Conservation (phyloP, 805 yeast species). For the Saturnispora zaruensis region DNA sequence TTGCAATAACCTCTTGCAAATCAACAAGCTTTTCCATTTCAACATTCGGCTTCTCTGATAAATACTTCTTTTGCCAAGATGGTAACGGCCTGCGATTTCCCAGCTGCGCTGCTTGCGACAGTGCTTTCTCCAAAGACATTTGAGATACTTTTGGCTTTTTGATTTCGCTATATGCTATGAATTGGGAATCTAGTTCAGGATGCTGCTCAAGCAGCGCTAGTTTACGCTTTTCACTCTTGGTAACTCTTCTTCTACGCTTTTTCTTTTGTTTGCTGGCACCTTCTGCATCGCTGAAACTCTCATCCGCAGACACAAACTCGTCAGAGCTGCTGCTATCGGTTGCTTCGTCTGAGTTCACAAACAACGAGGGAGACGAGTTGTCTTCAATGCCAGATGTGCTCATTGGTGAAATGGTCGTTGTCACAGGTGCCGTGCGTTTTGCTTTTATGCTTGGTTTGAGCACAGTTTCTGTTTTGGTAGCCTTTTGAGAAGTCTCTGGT, state of each 20-base stretch:
- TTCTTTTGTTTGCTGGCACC: not conserved
- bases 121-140: not conserved
- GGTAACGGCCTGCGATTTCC: not conserved
- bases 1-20: not conserved
- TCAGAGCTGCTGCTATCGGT: not conserved
- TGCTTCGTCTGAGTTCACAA: not conserved
- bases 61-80: constrained; percentile 1
- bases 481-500: not conserved
- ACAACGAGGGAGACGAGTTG: not conserved
- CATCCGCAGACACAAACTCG: constrained; percentile 2
- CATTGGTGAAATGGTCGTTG: not conserved
- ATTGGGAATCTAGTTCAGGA: not conserved
- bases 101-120: not conserved
- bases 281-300: not conserved
- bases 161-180: not conserved
- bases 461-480: not conserved
- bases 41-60: not conserved
- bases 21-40: constrained; percentile 2
- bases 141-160: not conserved
- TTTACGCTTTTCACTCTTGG: not conserved
- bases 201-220: not conserved
- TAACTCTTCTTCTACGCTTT: not conserved
- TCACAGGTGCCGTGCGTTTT: not conserved
- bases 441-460: not conserved
- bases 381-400: not conserved